Evolutionary conservation across 176 grass and related monocot species (phyloP).

Genomic region (Luzula sylvatica): DNA sequence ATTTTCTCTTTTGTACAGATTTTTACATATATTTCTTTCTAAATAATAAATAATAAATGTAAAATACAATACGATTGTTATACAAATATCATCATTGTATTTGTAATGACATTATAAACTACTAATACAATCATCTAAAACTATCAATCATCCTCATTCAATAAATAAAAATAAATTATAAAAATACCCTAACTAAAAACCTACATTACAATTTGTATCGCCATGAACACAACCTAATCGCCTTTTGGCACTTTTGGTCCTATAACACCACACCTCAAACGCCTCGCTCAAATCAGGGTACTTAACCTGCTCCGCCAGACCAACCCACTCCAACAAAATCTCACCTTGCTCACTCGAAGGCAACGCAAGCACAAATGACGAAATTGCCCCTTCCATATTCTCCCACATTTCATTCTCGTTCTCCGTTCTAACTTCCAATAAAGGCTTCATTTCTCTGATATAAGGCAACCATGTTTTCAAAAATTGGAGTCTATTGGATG

Average conservation of each 20-base stretch:
- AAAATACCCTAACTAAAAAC: slow-evolving; percentile 22
- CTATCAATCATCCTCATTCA: too few relatives aligned
- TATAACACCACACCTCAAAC: slow-evolving; percentile 95
- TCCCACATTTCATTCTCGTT: slow-evolving; percentile 49
- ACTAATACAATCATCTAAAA: too few relatives aligned
- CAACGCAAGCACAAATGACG: slow-evolving; percentile 61
- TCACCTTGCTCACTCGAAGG: slow-evolving; percentile 79
- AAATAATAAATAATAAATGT: too few relatives aligned
- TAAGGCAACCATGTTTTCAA: slow-evolving; percentile 83
- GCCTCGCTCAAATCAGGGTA: slow-evolving; percentile 95
- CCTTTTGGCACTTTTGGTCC: slow-evolving; percentile 72
- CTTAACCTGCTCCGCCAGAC: slow-evolving; percentile 42
- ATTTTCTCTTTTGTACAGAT: too few relatives aligned
- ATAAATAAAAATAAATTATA: too few relatives aligned
- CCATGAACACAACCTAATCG: slow-evolving; percentile 41
- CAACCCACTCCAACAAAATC: slow-evolving; percentile 78
- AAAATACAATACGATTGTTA: too few relatives aligned
- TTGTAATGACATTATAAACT: too few relatives aligned
- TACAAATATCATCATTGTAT: too few relatives aligned
- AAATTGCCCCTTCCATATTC: slow-evolving; percentile 78
- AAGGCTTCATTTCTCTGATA: slow-evolving; percentile 45
- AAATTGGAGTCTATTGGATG: slow-evolving; percentile 44
- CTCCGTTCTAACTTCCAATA: slow-evolving; percentile 64
- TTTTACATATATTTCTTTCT: too few relatives aligned
- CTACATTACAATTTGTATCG: slow-evolving; percentile 36